Base-by-base conservation (phyloP, 257 asterid species). In the Capsicum chinense region DNA sequence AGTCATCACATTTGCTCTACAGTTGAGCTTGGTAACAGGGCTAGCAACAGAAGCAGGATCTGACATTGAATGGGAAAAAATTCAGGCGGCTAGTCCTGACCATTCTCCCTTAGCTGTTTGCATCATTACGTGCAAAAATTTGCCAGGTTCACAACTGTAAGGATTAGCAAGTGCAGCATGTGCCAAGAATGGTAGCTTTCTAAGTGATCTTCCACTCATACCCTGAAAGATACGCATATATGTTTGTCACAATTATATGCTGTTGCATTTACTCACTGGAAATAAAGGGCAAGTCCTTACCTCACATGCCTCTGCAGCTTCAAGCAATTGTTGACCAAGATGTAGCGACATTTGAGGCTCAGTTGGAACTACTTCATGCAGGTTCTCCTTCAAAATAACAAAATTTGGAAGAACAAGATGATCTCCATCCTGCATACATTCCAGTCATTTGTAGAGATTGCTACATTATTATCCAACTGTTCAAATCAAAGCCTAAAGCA, bases 171-270 rank as follows among this genome's bases (percentile, higher is more conserved):
- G 93, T 85, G 98, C 95, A 9, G 99, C 98, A 73, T 95, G 97
- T 26, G 98, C 88, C 89, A 97, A 86, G 87, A 97, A 97, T 2
- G 99, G 99, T 83, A 97, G 98, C 92, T 95, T 95, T 87, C 99
- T 91, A 83, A 95, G 95, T 26, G 98, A 88, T 84, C 99, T 93
- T 67, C 99, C 99, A 81, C 99, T 95, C 91, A 95, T 85, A 14
- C 99, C 99, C 99, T 97, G 90, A 69, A 87, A 83, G 48, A 78
- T 54, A 26, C 7, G 17, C 14, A 54, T 7, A 33, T 16, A 54
- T 14, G 21, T 26, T 74, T 15, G 21, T 74, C 60, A 74, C 47
- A 50, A 50, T 13, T 52, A 74, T 74, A 56, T 78, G 64, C 64
- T 54, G 64, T 39, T 54, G 81, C 19, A 78, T 78, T 52, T 76